Evolutionary conservation across 1,284 basidiomycete species (phyloP), one percentile per base, ranked within the genome.

Genomic region (Xerocomus amazonicus): DNA sequence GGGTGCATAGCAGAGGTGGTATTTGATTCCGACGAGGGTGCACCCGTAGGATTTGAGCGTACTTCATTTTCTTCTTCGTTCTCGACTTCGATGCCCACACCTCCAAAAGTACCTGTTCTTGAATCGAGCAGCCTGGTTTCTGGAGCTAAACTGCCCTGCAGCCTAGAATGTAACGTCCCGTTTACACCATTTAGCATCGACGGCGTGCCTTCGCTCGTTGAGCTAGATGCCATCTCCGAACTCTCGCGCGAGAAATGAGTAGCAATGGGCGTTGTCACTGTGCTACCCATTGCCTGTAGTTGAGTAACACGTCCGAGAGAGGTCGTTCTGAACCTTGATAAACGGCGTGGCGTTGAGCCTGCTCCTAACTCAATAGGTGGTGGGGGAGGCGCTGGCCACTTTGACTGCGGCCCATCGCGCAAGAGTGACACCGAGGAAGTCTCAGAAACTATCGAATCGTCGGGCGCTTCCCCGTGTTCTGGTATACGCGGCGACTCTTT

Each of bases 101-200:
- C 71, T 13, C 73, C 74, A 58, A 74, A 73, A 28, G 73, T 72
- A 47, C 68, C 67, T n/a, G 61, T 70, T 7, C 46, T 56, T 43
- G 69, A 70, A 33, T 62, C 63, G 29, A 70, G 55, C 40, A 69
- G 29, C 31, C 37, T 53, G n/a, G 54, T 45, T 43, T 70, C 67
- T 19, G 59, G 19, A 0, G 63, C 57, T 37, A 70, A 53, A 6
- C 23, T 12, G 23, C 31, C 50, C 47, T 65, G 31, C 33, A 12
- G 38, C 4, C 33, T 9, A 29, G 48, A 40, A 19, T 50, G 35
- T 1, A 48, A 31, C 6, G 42, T 27, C 5, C 43, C 55, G n/a
- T 54, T 55, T n/a, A 47, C n/a, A 6, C 58, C 56, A 14, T 48
- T 64, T 13, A 61, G 55, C 26, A 47, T 44, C 43, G 55, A 42